Conservation (phyloP, 257 asterid species). For the Osmanthus fragrans region DNA sequence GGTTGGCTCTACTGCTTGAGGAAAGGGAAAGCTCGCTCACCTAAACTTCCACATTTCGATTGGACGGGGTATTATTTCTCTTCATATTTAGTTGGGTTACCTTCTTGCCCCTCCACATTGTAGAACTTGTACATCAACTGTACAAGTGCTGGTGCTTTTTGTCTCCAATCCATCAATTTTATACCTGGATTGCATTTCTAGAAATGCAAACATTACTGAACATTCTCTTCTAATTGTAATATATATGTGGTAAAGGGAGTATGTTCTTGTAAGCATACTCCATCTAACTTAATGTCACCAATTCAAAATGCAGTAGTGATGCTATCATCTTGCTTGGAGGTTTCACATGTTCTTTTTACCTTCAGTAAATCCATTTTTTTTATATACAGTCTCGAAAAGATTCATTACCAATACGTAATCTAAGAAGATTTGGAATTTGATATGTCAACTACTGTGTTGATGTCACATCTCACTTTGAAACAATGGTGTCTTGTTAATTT, state of each 20-base stretch:
- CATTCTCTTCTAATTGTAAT: neutral
- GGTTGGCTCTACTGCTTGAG: constrained; percentile 90
- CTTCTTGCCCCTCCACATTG: neutral
- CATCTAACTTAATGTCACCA: neutral
- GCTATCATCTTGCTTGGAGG: neutral
- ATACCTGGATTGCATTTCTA: neutral
- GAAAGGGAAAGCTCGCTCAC: constrained; percentile 80
- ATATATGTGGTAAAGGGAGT: neutral
- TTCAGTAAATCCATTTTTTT: neutral
- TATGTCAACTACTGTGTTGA: neutral
- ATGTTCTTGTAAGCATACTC: neutral
- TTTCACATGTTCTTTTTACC: neutral
- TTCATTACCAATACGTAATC: neutral
- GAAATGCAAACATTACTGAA: neutral
- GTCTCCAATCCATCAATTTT: neutral
- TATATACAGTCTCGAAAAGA: neutral
- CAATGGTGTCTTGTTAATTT: neutral
- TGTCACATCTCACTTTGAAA: neutral
- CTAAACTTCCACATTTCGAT: constrained; percentile 79
- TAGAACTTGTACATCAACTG: neutral
- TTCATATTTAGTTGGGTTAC: neutral
- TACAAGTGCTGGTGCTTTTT: neutral
- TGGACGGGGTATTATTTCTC: constrained; percentile 76
- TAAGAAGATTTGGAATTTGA: neutral
- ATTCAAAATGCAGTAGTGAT: neutral